Evolutionary conservation across 108 stramenopile species (phyloP).

Genomic region (Mediolabrus comicus): DNA sequence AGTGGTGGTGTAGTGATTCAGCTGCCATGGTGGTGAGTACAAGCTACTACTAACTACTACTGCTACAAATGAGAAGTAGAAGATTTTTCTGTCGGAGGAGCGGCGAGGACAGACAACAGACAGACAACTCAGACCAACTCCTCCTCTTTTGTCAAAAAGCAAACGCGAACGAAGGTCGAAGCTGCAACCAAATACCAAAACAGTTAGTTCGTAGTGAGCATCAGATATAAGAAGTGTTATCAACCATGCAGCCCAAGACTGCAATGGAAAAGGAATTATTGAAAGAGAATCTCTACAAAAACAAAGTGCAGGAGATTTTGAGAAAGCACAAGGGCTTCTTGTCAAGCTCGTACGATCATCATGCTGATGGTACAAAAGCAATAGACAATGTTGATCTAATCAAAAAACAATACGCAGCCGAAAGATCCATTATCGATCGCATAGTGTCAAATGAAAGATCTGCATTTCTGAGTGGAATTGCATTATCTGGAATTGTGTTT

Average conservation of each 20-base stretch:
- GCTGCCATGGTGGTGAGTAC: slow-evolving; percentile 15
- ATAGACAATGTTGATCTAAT: background rate
- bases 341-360: slow-evolving; percentile 7
- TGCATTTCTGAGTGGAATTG: slow-evolving; percentile 34
- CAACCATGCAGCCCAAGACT: background rate
- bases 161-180: no score
- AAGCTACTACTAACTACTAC: background rate
- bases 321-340: slow-evolving; percentile 16
- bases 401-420: slow-evolving; percentile 23
- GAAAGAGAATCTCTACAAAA: slow-evolving; percentile 20
- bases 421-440: slow-evolving; percentile 19
- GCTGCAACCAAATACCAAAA: no score
- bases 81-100: no score
- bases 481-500: slow-evolving; percentile 35
- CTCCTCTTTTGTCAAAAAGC: no score
- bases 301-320: background rate
- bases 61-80: background rate
- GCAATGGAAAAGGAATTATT: slow-evolving; percentile 17
- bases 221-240: no score
- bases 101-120: no score
- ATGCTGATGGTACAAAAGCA: background rate
- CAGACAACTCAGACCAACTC: no score
- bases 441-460: slow-evolving; percentile 36
- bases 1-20: slow-evolving; percentile 38
- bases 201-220: no score